These are phyloP conservation scores for Salvia sclarea DNA, from an alignment of 305 asterid species.

Conservation along the genomic window DNA sequence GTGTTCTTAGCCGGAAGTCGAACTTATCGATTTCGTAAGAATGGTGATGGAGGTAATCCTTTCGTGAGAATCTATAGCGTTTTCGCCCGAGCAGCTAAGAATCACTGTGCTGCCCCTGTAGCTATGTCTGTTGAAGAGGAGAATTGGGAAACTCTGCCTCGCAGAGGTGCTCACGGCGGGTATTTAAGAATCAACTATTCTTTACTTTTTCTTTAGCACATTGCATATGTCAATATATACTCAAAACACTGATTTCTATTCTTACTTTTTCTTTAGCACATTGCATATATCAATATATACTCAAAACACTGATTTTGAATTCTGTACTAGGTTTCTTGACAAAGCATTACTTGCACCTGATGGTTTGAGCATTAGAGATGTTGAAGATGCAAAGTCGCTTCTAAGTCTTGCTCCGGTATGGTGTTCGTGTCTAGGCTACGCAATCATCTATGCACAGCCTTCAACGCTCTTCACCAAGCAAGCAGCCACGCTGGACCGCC, in stretches of 20 bases:
- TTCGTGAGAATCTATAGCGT: conserved; percentile 17
- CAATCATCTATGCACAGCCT: conserved; percentile 34
- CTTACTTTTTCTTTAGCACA: background rate
- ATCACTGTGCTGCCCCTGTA: conserved; percentile 17
- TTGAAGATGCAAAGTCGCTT: conserved; percentile 32
- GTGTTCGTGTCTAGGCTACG: conserved; percentile 34
- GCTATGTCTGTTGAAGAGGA: conserved; percentile 12
- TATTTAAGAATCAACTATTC: too few relatives aligned
- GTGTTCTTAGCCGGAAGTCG: conserved; percentile 23
- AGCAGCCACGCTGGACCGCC: conserved; percentile 52
- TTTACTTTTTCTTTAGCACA: background rate
- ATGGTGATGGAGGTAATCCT: background rate
- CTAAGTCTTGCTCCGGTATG: conserved; percentile 36
- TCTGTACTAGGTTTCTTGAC: conserved; percentile 34
- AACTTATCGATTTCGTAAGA: conserved; percentile 32
- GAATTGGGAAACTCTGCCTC: background rate
- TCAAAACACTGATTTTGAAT: background rate
- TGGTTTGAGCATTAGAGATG: background rate
- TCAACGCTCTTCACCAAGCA: conserved; percentile 53
- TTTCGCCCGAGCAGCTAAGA: conserved; percentile 25
- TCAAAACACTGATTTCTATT: too few relatives aligned
- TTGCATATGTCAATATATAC: too few relatives aligned
- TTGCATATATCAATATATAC: too few relatives aligned
- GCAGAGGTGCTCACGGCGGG: background rate
- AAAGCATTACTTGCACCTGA: conserved; percentile 35